Conservation (phyloP, 257 asterid genomes). For the Thymus quinquecostatus region DNA sequence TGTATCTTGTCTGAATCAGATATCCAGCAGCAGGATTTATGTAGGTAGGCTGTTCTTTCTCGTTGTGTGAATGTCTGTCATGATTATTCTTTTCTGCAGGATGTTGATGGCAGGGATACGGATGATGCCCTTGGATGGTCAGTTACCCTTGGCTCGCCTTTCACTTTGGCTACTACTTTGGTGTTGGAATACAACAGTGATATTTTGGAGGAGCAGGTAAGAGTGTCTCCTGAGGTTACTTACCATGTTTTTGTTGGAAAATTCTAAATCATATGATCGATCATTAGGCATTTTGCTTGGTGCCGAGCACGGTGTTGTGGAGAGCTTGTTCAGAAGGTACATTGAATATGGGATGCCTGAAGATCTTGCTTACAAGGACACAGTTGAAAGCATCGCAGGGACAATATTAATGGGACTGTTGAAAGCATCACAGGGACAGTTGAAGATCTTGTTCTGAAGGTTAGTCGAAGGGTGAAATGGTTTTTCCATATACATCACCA, state of each 20-base stretch:
- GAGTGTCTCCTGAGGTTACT: constrained; percentile 6
- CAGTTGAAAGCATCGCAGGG: constrained; percentile 93
- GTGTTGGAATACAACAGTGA: constrained; percentile 93
- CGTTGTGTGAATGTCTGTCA: constrained; percentile 21
- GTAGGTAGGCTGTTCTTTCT: not conserved
- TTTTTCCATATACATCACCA: not conserved
- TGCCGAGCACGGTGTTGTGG: constrained; percentile 97
- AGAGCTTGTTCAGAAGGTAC: constrained; percentile 86
- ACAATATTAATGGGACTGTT: too few relatives aligned
- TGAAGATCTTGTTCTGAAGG: constrained; percentile 87
- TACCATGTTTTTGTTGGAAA: not conserved
- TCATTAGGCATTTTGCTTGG: constrained; percentile 87
- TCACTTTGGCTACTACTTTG: constrained; percentile 88
- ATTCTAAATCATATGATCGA: constrained; percentile 29
- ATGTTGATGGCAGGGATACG: constrained; percentile 95
- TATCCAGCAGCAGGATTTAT: not conserved
- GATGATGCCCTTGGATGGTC: constrained; percentile 99
- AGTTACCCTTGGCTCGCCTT: constrained; percentile 95
- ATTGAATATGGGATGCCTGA: constrained; percentile 91
- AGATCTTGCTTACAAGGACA: constrained; percentile 90
- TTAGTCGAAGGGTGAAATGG: constrained; percentile 20
- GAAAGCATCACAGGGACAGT: constrained; percentile 27
- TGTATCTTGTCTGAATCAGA: not conserved
- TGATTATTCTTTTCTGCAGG: constrained; percentile 42
- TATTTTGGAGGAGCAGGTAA: constrained; percentile 92